Evolutionary conservation across 768 basidiomycete genomes (phyloP).

Genomic region (Trametes gibbosa): DNA sequence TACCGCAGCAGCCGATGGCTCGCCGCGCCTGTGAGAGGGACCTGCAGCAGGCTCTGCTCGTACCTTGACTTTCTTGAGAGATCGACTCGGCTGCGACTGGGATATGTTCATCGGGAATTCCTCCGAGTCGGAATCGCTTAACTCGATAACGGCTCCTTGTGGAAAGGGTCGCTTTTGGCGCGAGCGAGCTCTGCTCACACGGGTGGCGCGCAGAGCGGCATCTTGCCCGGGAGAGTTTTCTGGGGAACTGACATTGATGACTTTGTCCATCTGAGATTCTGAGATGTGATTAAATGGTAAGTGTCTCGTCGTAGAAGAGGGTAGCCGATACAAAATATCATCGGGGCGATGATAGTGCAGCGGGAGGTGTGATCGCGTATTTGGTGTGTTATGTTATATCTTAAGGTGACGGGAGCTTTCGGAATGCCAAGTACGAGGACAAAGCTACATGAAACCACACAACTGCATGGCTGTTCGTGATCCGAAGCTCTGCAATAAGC

Average conservation of each 20-base stretch:
- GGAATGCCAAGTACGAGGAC: too few species aligned
- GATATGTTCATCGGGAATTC: neutral
- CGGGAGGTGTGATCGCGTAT: too few species aligned
- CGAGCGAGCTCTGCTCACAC: neutral
- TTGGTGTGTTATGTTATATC: too few species aligned
- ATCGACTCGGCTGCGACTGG: neutral
- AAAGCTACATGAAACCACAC: too few species aligned
- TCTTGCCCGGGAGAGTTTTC: neutral
- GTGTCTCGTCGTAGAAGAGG: too few species aligned
- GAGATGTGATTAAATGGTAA: too few species aligned
- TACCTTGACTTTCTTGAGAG: conserved; percentile 5
- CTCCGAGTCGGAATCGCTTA: conserved; percentile 51
- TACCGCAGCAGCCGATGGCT: neutral
- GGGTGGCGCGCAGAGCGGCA: neutral
- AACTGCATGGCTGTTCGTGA: too few species aligned
- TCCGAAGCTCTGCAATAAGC: too few species aligned
- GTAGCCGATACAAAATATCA: too few species aligned
- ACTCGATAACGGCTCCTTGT: conserved; percentile 42
- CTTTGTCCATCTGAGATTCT: neutral
- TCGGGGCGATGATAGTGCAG: too few species aligned
- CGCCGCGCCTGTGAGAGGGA: conserved; percentile 3
- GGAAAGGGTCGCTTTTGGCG: neutral
- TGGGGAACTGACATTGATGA: conserved; percentile 9
- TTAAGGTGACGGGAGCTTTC: too few species aligned
- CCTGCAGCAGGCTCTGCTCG: conserved; percentile 3